Base-by-base conservation (phyloP, 306 rosid species). In the Sesbania bispinosa region DNA sequence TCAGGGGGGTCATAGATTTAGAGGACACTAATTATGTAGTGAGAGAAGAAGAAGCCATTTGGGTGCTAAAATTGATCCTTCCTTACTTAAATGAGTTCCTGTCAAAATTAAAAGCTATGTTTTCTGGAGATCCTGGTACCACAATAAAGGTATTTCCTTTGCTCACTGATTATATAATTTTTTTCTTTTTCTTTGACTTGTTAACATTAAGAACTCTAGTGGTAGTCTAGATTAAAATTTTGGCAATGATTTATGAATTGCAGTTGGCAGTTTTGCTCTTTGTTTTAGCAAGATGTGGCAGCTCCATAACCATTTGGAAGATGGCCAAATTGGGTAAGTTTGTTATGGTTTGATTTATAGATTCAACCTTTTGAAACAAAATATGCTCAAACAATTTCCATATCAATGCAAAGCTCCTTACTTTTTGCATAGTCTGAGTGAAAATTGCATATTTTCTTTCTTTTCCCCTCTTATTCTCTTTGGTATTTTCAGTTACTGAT, bases 251-350 rank as follows among this genome's bases (percentile, higher is more conserved):
- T 62, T 47, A 9, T 39, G 4, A 57, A 60, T 11, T 77, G 88
- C 96, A 93, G 98, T 60, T 93, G 85, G 96, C 97, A 39, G 88
- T 82, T 30, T 66, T 88, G 80, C 98, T 93, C 41, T 90, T 93
- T 76, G 89, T 90, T 73, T 79, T 93, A 62, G 98, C 98, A 1
- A 90, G 93, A 79, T 85, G 98, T 78, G 97, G 98, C 60, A 90
- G 82, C 80, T 87, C 76, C 83, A 79, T 93, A 62, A 88, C 98
- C 65, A 73, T 90, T 79, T 90, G 98, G 98, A 93, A 88, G 24
- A 81, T 90, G 87, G 62, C 73, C 57, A 90, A 88, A 81, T 77
- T 82, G 7, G 90, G 98, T 90, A 64, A 59, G 80, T 63, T 74
- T 14, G 48, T 2, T 6, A 32, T 14, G 29, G 9, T 8, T 47